These are phyloP conservation scores for Lablab purpureus DNA, from an alignment of 306 rosid genomes.

Conservation along the genomic window DNA sequence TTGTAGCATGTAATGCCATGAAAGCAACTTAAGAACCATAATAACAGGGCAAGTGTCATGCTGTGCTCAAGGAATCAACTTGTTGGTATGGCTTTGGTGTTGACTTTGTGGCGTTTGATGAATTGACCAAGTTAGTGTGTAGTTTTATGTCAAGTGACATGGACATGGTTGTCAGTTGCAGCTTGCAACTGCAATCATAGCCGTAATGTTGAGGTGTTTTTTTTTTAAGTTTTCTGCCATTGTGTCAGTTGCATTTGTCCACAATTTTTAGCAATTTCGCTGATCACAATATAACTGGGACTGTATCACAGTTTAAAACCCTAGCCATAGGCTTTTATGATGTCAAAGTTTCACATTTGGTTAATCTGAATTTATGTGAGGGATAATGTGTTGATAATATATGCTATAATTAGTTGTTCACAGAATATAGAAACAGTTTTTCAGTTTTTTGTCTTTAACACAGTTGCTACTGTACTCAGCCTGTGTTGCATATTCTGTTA, in stretches of 20 bases:
- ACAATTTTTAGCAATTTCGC: background rate
- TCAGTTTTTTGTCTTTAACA: constrained; percentile 1
- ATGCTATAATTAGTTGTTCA: background rate
- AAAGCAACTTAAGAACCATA: constrained; percentile 23
- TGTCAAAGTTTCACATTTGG: constrained; percentile 24
- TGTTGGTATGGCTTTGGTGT: constrained; percentile 7
- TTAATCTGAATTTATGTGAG: constrained; percentile 9
- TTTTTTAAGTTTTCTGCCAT: background rate
- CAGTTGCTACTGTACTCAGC: constrained; percentile 13
- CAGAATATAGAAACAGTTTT: background rate
- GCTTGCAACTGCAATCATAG: background rate
- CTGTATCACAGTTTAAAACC: background rate
- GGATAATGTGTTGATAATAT: background rate
- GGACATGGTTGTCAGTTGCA: background rate
- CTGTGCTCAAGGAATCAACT: background rate
- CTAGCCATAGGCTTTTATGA: background rate
- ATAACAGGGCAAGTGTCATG: background rate
- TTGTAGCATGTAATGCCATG: constrained; percentile 3
- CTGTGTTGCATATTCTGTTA: constrained; percentile 9
- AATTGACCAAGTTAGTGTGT: constrained; percentile 31
- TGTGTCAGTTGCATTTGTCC: background rate
- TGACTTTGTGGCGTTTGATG: constrained; percentile 37
- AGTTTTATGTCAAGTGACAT: background rate
- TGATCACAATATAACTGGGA: background rate
- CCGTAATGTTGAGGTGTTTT: background rate